Evolutionary conservation across 2,329 filamentous ascomycete genomes (phyloP).

Genomic region (Alternaria conjuncta): DNA sequence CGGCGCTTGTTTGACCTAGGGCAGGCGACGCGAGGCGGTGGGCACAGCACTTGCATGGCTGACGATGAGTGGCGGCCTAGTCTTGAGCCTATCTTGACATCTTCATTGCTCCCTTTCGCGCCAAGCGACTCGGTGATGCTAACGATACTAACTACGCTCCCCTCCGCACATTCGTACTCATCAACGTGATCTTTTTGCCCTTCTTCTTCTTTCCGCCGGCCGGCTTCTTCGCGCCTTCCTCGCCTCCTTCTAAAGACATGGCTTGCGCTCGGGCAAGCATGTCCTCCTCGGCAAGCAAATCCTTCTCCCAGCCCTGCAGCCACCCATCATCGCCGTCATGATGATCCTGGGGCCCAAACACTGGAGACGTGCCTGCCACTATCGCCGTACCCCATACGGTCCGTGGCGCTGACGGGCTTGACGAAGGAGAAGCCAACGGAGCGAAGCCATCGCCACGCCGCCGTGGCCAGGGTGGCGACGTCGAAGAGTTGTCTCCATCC

Average conservation of each 20-base stretch:
- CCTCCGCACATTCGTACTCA: slow-evolving; percentile 68
- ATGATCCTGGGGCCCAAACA: slow-evolving; percentile 53
- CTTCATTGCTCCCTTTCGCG: slow-evolving; percentile 32
- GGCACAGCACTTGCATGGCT: background rate
- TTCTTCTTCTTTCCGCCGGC: slow-evolving; percentile 66
- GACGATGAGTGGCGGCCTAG: background rate
- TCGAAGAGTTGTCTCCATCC: slow-evolving; percentile 46
- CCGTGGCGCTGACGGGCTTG: slow-evolving; percentile 74
- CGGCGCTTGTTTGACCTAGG: slow-evolving; percentile 38
- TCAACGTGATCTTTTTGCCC: slow-evolving; percentile 71
- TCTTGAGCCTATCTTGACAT: background rate
- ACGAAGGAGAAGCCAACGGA: slow-evolving; percentile 77
- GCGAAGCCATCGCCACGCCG: slow-evolving; percentile 66
- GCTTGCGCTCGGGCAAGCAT: slow-evolving; percentile 58
- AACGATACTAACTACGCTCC: slow-evolving; percentile 51
- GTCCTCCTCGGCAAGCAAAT: slow-evolving; percentile 68
- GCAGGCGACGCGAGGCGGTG: background rate
- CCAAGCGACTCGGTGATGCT: slow-evolving; percentile 33
- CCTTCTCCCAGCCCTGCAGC: slow-evolving; percentile 82
- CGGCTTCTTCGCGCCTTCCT: slow-evolving; percentile 39
- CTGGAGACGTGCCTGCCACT: slow-evolving; percentile 64
- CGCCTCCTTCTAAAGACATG: slow-evolving; percentile 41
- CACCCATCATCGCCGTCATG: slow-evolving; percentile 75
- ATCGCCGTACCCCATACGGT: slow-evolving; percentile 94
- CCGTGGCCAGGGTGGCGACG: slow-evolving; percentile 58